Base-by-base conservation (phyloP, 2,329 filamentous ascomycete species). In the Colletotrichum shisoi region DNA sequence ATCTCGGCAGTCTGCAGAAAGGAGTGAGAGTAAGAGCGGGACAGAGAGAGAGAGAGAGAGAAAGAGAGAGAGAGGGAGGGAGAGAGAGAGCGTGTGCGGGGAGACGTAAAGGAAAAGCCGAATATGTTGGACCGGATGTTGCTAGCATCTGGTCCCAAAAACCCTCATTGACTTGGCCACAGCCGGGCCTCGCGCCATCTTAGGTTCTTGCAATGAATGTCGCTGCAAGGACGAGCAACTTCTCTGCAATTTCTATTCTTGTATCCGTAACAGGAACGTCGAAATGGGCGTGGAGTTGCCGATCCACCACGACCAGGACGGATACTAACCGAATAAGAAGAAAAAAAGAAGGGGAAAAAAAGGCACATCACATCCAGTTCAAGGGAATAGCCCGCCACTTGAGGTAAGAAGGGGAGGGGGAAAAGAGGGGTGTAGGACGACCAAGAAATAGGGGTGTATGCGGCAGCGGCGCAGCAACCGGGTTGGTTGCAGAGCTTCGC, bases 401-500 rank as follows among this genome's bases (percentile, higher is more conserved):
- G 12, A 53, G 49, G n/a, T 52, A 31, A 49, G 9, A 19, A 40
- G 7, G 12, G 46, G 27, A 12, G 27, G 17, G 8, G 42, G 11
- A 39, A 49, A 37, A 37, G 53, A 49, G 40, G n/a, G 51, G 34
- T 13, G 42, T 37, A 57, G 7, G 21, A 13, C 9, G 34, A n/a
- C 34, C 49, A 31, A 15, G 31, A 21, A 56, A 56, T 45, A 39
- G 40, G 52, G 27, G 15, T 24, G 42, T 49, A 44, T 39, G 49
- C n/a, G 44, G 62, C 31, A 62, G 51, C 37, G 11, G 51, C 34
- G n/a, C 51, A 13, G 39, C 60, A 63, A 54, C 21, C 37, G 48
- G 27, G 49, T 52, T 52, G 31, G 54, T 64, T 64, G 61, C 54
- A 67, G 64, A 67, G 63, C 63, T 67, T 67, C 63, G n/a, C 21